Conservation (phyloP, 805 yeast species). For the Brettanomyces bruxellensis region DNA sequence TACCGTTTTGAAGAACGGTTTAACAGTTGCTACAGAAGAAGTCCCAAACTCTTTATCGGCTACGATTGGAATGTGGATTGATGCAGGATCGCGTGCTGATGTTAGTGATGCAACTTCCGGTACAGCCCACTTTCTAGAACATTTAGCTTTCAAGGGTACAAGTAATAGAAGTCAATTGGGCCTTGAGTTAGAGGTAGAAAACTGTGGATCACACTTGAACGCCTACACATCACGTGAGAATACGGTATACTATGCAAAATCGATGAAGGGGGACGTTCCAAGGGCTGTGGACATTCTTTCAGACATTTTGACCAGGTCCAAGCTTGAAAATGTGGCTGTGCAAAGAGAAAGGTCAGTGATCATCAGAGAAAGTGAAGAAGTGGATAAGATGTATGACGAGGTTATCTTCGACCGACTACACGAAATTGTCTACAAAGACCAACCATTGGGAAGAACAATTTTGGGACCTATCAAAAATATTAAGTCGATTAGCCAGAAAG, state of each 20-base stretch:
- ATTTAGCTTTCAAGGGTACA: conserved; percentile 95
- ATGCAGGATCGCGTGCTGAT: conserved; percentile 98
- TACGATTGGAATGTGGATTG: conserved; percentile 97
- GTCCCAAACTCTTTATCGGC: conserved; percentile 89
- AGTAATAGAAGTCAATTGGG: conserved; percentile 66
- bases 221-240: conserved; percentile 98
- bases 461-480: conserved; percentile 91
- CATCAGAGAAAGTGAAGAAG: conserved; percentile 94
- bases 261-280: conserved; percentile 72
- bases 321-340: conserved; percentile 72
- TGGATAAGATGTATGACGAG: conserved; percentile 96
- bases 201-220: conserved; percentile 92
- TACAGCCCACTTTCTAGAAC: conserved; percentile 96
- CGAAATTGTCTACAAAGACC: conserved; percentile 81
- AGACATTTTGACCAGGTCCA: conserved; percentile 83
- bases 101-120: conserved; percentile 72
- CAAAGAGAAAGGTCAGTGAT: conserved; percentile 96
- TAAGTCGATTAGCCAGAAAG: conserved; percentile 64
- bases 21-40: conserved; percentile 86
- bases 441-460: conserved; percentile 93
- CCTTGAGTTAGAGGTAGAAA: conserved; percentile 88
- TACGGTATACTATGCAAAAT: conserved; percentile 92
- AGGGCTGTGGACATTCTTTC: conserved; percentile 79
- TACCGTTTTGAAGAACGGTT: conserved; percentile 77
- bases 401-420: conserved; percentile 96